Evolutionary conservation across 345 rosid genomes (phyloP).

Genomic region (Pelargonium nanum): DNA sequence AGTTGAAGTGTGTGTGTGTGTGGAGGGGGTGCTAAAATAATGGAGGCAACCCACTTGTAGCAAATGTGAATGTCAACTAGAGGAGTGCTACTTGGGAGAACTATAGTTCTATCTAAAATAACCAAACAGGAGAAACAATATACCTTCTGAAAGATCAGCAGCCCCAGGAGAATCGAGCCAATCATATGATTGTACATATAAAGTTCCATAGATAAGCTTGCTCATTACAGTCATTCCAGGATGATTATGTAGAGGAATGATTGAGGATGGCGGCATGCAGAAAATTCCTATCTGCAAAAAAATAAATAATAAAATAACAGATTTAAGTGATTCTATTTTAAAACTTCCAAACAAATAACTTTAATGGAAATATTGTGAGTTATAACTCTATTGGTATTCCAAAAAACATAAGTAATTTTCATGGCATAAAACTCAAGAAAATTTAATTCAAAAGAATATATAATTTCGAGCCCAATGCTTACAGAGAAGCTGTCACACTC

Average conservation of each 20-base stretch:
- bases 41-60: too few relatives aligned
- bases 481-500: conserved; percentile 92
- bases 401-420: too few relatives aligned
- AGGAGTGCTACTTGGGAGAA: neutral
- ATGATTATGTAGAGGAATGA: conserved; percentile 94
- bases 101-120: neutral
- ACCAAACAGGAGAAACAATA: conserved; percentile 6
- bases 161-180: conserved; percentile 57
- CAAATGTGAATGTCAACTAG: too few relatives aligned
- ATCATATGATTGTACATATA: conserved; percentile 78
- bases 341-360: neutral
- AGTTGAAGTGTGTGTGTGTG: too few relatives aligned
- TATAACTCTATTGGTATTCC: too few relatives aligned
- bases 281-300: conserved; percentile 79
- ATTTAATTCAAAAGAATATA: too few relatives aligned
- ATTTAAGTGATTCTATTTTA: neutral
- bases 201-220: conserved; percentile 83
- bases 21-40: too few relatives aligned
- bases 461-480: conserved; percentile 28
- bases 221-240: conserved; percentile 94
- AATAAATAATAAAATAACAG: neutral
- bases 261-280: conserved; percentile 81
- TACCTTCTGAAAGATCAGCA: conserved; percentile 58
- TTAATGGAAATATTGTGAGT: neutral
- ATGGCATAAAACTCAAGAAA: too few relatives aligned